Conservation (phyloP, 495 filamentous ascomycete species). For the Penicillium lividum region DNA sequence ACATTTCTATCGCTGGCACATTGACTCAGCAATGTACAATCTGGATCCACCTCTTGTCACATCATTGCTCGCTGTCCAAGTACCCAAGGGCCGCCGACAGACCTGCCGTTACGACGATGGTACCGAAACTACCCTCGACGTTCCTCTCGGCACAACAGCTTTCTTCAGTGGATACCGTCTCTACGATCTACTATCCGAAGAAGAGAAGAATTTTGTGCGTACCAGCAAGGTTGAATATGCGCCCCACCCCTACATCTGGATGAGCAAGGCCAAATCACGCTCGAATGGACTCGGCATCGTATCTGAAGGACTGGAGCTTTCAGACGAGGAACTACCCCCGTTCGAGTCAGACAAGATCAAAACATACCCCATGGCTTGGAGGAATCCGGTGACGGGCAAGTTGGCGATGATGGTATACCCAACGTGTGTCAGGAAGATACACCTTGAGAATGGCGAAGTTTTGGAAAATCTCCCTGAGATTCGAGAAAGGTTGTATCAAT, state of each 20-base stretch:
- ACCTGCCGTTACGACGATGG: constrained; percentile 68
- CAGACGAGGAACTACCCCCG: constrained; percentile 54
- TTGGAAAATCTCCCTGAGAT: constrained; percentile 62
- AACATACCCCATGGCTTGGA: constrained; percentile 67
- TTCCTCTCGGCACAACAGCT: constrained; percentile 69
- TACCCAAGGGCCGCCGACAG: constrained; percentile 61
- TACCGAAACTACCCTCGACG: constrained; percentile 60
- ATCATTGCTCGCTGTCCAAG: constrained; percentile 62
- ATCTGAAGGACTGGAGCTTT: constrained; percentile 57
- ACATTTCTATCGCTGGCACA: constrained; percentile 74
- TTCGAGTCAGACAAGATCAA: constrained; percentile 62
- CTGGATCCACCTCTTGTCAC: constrained; percentile 68
- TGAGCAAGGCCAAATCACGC: constrained; percentile 60
- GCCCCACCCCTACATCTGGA: constrained; percentile 74
- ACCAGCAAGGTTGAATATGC: constrained; percentile 64
- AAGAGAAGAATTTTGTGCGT: constrained; percentile 62
- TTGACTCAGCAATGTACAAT: constrained; percentile 71
- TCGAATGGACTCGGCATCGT: constrained; percentile 64
- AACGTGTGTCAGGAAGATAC: constrained; percentile 61
- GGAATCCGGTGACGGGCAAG: constrained; percentile 63
- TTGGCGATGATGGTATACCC: constrained; percentile 68
- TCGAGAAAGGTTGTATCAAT: constrained; percentile 58
- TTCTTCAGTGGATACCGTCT: constrained; percentile 65
- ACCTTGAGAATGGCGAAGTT: constrained; percentile 58
- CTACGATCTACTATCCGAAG: constrained; percentile 57